These are phyloP conservation scores for Microsporum audouinii DNA, from an alignment of 2,329 filamentous ascomycete genomes.

Conservation along the genomic window DNA sequence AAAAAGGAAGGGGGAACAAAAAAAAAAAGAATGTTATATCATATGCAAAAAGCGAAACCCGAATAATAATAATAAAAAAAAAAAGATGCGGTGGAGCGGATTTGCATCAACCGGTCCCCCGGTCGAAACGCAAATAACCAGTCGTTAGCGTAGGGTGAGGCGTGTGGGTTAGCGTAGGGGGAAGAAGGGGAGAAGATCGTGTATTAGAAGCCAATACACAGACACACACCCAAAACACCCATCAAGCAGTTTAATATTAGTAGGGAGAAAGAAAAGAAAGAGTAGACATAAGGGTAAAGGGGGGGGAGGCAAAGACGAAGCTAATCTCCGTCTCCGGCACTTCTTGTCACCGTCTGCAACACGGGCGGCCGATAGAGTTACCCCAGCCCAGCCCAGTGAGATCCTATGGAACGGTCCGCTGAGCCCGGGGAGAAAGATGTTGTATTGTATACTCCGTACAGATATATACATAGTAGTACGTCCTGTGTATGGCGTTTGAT, in stretches of 20 bases:
- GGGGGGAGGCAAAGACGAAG: neutral
- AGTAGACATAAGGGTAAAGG: neutral
- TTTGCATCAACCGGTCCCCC: neutral
- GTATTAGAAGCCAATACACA: neutral
- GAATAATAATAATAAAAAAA: neutral
- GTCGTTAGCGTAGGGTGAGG: conserved; percentile 3
- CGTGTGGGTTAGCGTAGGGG: neutral
- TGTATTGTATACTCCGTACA: conserved; percentile 3
- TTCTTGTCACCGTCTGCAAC: neutral
- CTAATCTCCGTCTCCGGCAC: neutral
- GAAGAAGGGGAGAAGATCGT: neutral
- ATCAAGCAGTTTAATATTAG: no score
- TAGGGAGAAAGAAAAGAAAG: neutral
- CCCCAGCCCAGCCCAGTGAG: conserved; percentile 1
- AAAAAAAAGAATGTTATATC: conserved; percentile 1
- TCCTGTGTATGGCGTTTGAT: neutral
- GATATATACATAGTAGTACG: neutral
- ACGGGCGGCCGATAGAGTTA: conserved; percentile 1
- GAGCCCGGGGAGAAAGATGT: conserved; percentile 4
- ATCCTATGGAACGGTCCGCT: conserved; percentile 14
- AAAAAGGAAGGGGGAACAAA: neutral
- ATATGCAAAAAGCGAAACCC: conserved; percentile 1
- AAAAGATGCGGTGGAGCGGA: conserved; percentile 3
- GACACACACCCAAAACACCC: no score
- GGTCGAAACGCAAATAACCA: conserved; percentile 1